Conservation (phyloP, 139 green algal genomes). For the Closterium sp. region DNA sequence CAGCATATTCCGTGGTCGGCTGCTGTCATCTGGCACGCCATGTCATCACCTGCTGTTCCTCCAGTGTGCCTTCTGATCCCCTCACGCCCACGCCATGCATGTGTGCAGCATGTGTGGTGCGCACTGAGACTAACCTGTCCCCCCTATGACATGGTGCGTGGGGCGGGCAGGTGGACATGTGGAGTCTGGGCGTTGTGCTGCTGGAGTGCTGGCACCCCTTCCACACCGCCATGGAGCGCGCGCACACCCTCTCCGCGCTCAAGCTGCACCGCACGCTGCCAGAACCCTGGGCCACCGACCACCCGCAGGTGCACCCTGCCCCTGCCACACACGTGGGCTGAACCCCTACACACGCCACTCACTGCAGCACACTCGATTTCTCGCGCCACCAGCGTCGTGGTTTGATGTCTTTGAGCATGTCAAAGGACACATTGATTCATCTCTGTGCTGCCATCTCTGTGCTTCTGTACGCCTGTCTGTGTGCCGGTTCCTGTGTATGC, state of each 20-base stretch:
- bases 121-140: background rate
- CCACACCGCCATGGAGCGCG: slow-evolving; percentile 83
- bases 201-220: slow-evolving; percentile 93
- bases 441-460: too few relatives aligned
- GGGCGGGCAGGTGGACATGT: slow-evolving; percentile 67
- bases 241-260: slow-evolving; percentile 70
- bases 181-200: slow-evolving; percentile 77
- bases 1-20: background rate
- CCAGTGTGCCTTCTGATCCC: background rate
- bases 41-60: background rate
- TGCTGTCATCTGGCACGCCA: too few relatives aligned
- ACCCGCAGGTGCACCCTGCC: background rate
- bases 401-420: too few relatives aligned
- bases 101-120: background rate
- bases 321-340: background rate
- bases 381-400: too few relatives aligned
- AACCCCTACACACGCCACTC: too few relatives aligned
- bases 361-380: too few relatives aligned
- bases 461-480: slow-evolving; percentile 15
- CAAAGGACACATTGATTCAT: too few relatives aligned
- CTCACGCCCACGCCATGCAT: background rate
- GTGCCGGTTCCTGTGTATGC: background rate
- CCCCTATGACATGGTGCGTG: background rate
- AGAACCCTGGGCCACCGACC: background rate
- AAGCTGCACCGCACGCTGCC: slow-evolving; percentile 52